Evolutionary conservation across 805 yeast species (phyloP).

Genomic region (Candida odintsovae): DNA sequence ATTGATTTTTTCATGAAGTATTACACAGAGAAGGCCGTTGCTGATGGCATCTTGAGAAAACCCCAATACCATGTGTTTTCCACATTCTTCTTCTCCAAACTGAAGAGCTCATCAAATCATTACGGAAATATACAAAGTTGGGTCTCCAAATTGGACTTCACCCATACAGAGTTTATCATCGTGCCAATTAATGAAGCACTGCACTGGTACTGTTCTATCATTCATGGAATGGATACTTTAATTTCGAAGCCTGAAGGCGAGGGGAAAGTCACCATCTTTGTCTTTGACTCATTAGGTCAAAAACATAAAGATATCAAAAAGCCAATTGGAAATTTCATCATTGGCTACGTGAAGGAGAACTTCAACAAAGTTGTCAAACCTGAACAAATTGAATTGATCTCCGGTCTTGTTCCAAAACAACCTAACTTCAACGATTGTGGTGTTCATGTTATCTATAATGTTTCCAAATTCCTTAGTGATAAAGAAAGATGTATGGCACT

Average conservation of each 20-base stretch:
- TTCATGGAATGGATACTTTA: constrained; percentile 44
- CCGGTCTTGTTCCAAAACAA: constrained; percentile 71
- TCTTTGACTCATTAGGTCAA: constrained; percentile 74
- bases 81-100: constrained; percentile 75
- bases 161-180: constrained; percentile 53
- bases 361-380: constrained; percentile 41
- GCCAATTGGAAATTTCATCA: constrained; percentile 54
- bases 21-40: constrained; percentile 34
- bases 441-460: constrained; percentile 77
- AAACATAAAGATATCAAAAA: constrained; percentile 44
- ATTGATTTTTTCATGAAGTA: constrained; percentile 78
- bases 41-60: constrained; percentile 22
- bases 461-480: constrained; percentile 48
- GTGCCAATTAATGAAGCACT: constrained; percentile 76
- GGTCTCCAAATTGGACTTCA: constrained; percentile 65
- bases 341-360: constrained; percentile 65
- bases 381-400: constrained; percentile 39
- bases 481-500: constrained; percentile 41
- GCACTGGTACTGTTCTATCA: constrained; percentile 87
- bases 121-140: constrained; percentile 69
- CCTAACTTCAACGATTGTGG: constrained; percentile 94
- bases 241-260: constrained; percentile 12
- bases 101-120: constrained; percentile 39
- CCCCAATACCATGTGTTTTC: constrained; percentile 56
- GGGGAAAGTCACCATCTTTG: constrained; percentile 25